Percentiles rank a stretch among this genome's conserved stretches.
These are phyloP conservation scores for Aureobasidium vineae DNA, from an alignment of 2,329 filamentous ascomycete species.

Conservation along the genomic window DNA sequence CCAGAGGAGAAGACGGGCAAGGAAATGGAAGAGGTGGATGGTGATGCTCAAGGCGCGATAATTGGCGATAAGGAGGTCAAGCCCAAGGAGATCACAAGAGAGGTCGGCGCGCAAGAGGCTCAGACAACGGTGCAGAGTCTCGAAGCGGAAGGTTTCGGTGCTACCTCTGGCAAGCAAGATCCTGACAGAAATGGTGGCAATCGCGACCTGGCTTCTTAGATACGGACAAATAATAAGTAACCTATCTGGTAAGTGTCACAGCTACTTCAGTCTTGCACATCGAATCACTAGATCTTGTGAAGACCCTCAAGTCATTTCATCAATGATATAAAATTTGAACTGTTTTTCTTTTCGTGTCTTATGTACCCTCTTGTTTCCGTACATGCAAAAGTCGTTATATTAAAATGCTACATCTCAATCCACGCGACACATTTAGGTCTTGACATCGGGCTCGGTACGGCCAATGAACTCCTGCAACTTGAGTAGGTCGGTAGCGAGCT, in stretches of 20 bases:
- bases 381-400: slow-evolving; percentile 24
- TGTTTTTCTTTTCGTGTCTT: slow-evolving; percentile 18
- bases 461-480: slow-evolving; percentile 94
- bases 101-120: slow-evolving; percentile 34
- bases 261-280: no score
- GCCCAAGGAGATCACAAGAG: slow-evolving; percentile 54
- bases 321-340: not conserved
- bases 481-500: slow-evolving; percentile 77
- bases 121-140: slow-evolving; percentile 1
- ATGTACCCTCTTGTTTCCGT: slow-evolving; percentile 8
- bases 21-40: not conserved
- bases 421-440: slow-evolving; percentile 62
- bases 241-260: not conserved
- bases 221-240: not conserved
- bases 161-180: not conserved
- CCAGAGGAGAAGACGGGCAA: not conserved
- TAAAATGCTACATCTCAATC: slow-evolving; percentile 2
- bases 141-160: slow-evolving; percentile 8
- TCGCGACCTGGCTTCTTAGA: slow-evolving; percentile 6
- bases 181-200: slow-evolving; percentile 10
- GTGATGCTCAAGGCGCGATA: slow-evolving; percentile 49
- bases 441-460: slow-evolving; percentile 91
- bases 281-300: no score
- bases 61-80: slow-evolving; percentile 55
- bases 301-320: no score